Evolutionary conservation across 257 asterid species (phyloP).

Genomic region (Oldenlandia corymbosa): DNA sequence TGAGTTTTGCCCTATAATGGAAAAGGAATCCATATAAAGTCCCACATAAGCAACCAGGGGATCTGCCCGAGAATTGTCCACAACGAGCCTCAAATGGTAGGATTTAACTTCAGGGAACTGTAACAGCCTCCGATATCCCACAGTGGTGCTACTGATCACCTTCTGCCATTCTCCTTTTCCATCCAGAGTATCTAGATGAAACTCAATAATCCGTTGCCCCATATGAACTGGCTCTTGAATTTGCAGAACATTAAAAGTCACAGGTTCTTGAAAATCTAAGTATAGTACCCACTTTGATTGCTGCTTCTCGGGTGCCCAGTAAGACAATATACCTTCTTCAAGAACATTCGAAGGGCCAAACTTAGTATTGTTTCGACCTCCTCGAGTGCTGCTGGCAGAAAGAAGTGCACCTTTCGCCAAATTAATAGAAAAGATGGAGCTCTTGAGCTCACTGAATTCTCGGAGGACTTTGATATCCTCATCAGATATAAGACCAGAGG

Average conservation of each 20-base stretch:
- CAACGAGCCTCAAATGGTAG: conserved; percentile 42
- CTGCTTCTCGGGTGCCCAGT: conserved; percentile 69
- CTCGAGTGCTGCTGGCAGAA: conserved; percentile 73
- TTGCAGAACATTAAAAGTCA: conserved; percentile 59
- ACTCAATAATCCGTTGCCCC: conserved; percentile 77
- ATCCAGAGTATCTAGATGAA: conserved; percentile 55
- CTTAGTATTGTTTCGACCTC: conserved; percentile 26
- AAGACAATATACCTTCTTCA: conserved; percentile 54
- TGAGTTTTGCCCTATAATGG: conserved; percentile 26
- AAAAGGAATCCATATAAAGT: conserved; percentile 54
- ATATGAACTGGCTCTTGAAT: conserved; percentile 93
- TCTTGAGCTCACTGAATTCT: conserved; percentile 60
- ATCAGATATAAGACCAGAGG: conserved; percentile 82
- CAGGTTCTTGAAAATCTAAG: conserved; percentile 35
- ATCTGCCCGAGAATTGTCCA: conserved; percentile 47
- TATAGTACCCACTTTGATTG: conserved; percentile 41
- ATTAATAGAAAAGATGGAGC: conserved; percentile 56
- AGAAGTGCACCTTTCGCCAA: conserved; percentile 47
- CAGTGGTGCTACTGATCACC: conserved; percentile 60
- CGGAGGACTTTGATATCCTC: conserved; percentile 73
- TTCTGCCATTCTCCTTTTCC: conserved; percentile 49
- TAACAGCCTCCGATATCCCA: conserved; percentile 81
- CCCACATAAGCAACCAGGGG: conserved; percentile 72
- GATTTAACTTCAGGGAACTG: conserved; percentile 43
- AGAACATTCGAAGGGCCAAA: conserved; percentile 49